phyloP scores from a whole-genome alignment of 2,329 filamentous ascomycete genomes.

The Thelonectria rubi region DNA sequence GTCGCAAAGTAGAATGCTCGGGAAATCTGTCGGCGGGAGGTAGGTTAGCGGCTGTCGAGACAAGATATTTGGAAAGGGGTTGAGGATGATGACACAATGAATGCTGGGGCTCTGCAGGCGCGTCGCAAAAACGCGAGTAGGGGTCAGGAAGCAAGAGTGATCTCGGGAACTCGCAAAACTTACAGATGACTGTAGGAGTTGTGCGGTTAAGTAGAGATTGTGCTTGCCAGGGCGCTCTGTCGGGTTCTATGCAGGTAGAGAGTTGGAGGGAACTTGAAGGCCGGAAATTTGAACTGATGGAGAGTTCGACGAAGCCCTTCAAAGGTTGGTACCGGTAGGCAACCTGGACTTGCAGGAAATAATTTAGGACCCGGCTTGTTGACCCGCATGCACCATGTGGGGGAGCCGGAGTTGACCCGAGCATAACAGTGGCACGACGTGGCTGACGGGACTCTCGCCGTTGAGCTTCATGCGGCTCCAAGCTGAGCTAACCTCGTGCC shows the following conservation, averaged over 20 bases:
- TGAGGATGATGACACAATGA: slow-evolving; percentile 8
- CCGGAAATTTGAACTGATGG: slow-evolving; percentile 4
- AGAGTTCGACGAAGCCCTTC: neutral
- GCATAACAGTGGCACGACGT: neutral
- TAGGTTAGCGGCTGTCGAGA: slow-evolving; percentile 24
- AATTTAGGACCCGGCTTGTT: neutral
- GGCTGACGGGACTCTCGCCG: neutral
- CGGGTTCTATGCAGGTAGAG: slow-evolving; percentile 12
- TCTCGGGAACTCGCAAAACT: slow-evolving; percentile 2
- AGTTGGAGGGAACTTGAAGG: neutral
- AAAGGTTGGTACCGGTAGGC: slow-evolving; percentile 11
- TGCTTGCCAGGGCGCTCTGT: neutral
- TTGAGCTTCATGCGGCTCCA: slow-evolving; percentile 5
- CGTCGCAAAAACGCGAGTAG: slow-evolving; percentile 26
- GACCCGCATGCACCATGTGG: slow-evolving; percentile 20
- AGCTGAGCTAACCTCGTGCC: neutral
- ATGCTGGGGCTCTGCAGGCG: slow-evolving; percentile 10
- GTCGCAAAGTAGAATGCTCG: slow-evolving; percentile 4
- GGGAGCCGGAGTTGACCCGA: slow-evolving; percentile 39
- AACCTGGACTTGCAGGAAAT: slow-evolving; percentile 12
- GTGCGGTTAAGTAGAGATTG: neutral
- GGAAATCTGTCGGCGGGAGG: slow-evolving; percentile 14
- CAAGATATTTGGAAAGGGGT: slow-evolving; percentile 4
- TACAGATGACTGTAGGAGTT: slow-evolving; percentile 1
- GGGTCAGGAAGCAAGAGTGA: slow-evolving; percentile 8